Evolutionary conservation across 208 protist genomes (phyloP).

Genomic region (Trypanosoma platydactyli): DNA sequence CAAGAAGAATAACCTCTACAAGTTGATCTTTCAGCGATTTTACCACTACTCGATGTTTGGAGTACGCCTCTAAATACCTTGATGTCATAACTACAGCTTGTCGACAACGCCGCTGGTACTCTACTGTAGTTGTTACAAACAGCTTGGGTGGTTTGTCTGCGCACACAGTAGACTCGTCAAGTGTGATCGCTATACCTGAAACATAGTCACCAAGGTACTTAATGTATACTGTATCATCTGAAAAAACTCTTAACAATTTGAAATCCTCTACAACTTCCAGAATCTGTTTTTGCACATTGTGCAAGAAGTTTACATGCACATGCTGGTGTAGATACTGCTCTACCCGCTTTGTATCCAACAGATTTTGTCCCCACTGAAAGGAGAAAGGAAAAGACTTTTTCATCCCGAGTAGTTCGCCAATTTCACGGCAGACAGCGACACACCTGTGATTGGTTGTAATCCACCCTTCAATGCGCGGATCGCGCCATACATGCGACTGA

Average conservation of each 20-base stretch:
- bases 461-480: constrained; percentile 86
- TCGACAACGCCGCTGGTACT: constrained; percentile 60
- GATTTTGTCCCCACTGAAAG: constrained; percentile 71
- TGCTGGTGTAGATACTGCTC: constrained; percentile 67
- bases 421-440: constrained; percentile 43
- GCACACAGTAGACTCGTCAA: constrained; percentile 55
- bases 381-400: constrained; percentile 43
- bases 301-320: constrained; percentile 62
- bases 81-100: constrained; percentile 55
- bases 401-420: constrained; percentile 45
- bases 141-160: constrained; percentile 41
- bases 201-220: constrained; percentile 61
- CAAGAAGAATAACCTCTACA: constrained; percentile 54
- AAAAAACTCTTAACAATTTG: constrained; percentile 1
- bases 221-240: constrained; percentile 35
- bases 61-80: constrained; percentile 41
- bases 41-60: constrained; percentile 13
- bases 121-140: constrained; percentile 37
- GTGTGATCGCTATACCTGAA: constrained; percentile 58
- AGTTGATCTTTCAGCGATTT: constrained; percentile 52
- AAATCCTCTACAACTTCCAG: constrained; percentile 33
- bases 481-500: constrained; percentile 77
- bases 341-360: constrained; percentile 51
- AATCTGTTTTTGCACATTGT: constrained; percentile 35
- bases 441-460: constrained; percentile 56